These are phyloP conservation scores for Eucalyptus camaldulensis DNA, from an alignment of 345 rosid species.

Conservation along the genomic window DNA sequence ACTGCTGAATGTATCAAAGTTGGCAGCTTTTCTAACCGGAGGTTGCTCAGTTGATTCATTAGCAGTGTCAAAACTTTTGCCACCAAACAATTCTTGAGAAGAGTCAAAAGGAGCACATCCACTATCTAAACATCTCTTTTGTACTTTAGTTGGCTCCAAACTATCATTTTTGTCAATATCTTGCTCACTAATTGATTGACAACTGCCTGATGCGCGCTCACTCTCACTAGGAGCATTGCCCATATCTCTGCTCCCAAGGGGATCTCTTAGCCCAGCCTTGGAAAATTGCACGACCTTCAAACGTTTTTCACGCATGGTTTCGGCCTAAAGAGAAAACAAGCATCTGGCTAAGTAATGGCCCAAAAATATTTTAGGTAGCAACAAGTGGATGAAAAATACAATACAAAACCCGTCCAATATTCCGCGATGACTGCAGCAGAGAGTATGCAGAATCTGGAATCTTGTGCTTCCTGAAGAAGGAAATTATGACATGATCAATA, in stretches of 20 bases:
- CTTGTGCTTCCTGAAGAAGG: constrained; percentile 48
- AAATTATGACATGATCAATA: background rate
- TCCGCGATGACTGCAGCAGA: constrained; percentile 55
- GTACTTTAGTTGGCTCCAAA: background rate
- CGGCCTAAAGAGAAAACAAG: constrained; percentile 19
- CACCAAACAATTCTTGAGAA: background rate
- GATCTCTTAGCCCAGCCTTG: constrained; percentile 42
- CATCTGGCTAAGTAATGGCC: background rate
- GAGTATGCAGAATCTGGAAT: constrained; percentile 45
- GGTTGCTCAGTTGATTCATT: background rate
- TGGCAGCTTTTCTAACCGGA: background rate
- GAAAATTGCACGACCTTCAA: constrained; percentile 41
- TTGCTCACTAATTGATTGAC: background rate
- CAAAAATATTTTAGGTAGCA: background rate
- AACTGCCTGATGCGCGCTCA: background rate
- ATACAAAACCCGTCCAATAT: constrained; percentile 53
- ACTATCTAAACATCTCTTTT: background rate
- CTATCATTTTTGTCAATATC: background rate
- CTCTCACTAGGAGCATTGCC: background rate
- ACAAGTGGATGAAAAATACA: background rate
- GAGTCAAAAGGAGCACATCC: background rate
- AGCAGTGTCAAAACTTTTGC: background rate
- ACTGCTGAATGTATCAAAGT: background rate
- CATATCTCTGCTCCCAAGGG: background rate
- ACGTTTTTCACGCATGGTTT: constrained; percentile 49